A percentile compares a stretch with the other conserved stretches of the same genome.
These are phyloP conservation scores for Jacaranda mimosifolia DNA, from an alignment of 257 asterid species.

Conservation along the genomic window DNA sequence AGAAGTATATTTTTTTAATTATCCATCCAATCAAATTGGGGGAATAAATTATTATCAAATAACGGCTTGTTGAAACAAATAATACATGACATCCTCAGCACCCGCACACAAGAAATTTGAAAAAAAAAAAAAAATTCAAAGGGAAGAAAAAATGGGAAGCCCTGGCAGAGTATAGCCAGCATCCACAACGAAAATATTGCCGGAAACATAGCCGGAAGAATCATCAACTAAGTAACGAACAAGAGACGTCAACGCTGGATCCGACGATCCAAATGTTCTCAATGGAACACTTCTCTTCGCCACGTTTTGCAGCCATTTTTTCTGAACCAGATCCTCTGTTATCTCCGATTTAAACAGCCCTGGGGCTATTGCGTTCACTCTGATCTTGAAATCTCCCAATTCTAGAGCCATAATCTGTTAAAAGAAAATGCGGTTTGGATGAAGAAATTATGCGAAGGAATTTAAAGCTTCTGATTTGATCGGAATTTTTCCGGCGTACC, in stretches of 20 bases:
- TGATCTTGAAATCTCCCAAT: conserved; percentile 43
- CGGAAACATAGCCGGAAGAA: conserved; percentile 32
- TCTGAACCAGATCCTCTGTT: conserved; percentile 39
- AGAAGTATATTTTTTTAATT: no score
- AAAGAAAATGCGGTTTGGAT: not conserved
- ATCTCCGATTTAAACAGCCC: conserved; percentile 51
- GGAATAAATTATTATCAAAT: no score
- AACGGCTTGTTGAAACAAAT: no score
- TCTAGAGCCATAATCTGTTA: conserved; percentile 50
- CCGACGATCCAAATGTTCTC: conserved; percentile 29
- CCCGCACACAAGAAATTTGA: no score
- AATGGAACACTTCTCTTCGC: conserved; percentile 34
- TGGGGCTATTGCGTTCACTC: conserved; percentile 54
- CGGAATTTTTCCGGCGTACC: not conserved
- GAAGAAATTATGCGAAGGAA: no score
- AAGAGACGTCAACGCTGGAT: conserved; percentile 42
- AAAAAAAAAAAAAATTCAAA: conserved; percentile 12
- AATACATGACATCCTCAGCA: no score
- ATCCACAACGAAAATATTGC: conserved; percentile 43
- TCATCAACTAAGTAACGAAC: conserved; percentile 41
- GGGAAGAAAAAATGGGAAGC: conserved; percentile 39
- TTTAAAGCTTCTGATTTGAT: no score
- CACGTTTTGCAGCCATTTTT: conserved; percentile 41
- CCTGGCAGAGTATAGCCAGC: conserved; percentile 25
- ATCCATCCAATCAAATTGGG: no score